These are phyloP conservation scores for Entophlyctis luteolus DNA, from an alignment of 192 early-diverging fungal genomes.

Conservation along the genomic window DNA sequence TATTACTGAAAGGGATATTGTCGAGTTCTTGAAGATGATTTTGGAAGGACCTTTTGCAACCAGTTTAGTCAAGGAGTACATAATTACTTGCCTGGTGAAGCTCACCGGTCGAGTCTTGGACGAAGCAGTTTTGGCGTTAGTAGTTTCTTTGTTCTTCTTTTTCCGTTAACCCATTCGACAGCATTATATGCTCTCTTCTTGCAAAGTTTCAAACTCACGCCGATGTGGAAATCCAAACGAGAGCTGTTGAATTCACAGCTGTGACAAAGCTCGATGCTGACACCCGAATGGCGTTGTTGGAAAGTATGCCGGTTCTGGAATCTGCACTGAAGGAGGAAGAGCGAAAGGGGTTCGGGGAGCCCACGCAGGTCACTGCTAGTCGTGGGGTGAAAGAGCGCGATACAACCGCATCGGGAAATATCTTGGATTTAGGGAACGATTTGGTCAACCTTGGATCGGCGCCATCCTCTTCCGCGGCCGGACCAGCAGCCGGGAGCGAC, in stretches of 20 bases:
- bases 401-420: conserved; percentile 26
- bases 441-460: conserved; percentile 11
- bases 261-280: conserved; percentile 64
- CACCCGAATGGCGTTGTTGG: conserved; percentile 57
- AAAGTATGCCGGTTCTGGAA: conserved; percentile 86
- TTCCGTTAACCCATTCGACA: background rate
- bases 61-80: conserved; percentile 72
- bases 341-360: conserved; percentile 41
- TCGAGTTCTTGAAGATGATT: conserved; percentile 70
- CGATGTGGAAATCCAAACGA: conserved; percentile 90
- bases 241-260: conserved; percentile 85
- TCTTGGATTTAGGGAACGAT: conserved; percentile 35
- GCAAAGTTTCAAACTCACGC: conserved; percentile 62
- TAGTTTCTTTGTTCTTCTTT: background rate
- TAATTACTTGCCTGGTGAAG: conserved; percentile 85
- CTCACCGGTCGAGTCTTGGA: conserved; percentile 75
- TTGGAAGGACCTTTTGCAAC: conserved; percentile 78
- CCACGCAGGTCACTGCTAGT: conserved; percentile 3
- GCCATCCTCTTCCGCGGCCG: background rate
- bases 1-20: conserved; percentile 72
- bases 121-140: conserved; percentile 35
- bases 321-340: conserved; percentile 50
- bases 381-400: no score
- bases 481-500: conserved; percentile 25
- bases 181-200: conserved; percentile 59